phyloP scores from a whole-genome alignment of 768 basidiomycete genomes.

The Amanita molliuscula region DNA sequence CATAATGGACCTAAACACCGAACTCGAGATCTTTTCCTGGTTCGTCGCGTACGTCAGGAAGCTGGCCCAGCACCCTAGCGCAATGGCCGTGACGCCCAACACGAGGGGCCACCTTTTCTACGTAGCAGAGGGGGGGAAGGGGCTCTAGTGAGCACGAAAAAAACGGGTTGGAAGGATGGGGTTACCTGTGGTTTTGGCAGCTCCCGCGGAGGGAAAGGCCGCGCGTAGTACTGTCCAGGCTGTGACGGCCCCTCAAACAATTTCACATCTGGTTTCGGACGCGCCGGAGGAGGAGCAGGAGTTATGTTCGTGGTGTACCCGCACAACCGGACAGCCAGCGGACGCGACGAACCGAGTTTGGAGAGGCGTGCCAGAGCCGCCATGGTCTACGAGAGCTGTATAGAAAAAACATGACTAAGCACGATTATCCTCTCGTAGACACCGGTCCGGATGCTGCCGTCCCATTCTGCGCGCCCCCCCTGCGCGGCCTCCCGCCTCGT shows the following conservation, averaged over 20 bases:
- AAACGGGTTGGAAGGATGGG: neutral
- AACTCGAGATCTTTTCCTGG: slow-evolving; percentile 69
- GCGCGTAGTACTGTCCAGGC: slow-evolving; percentile 28
- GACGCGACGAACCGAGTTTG: neutral
- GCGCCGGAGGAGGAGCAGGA: slow-evolving; percentile 12
- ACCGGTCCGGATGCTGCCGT: too few relatives aligned
- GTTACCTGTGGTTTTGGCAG: slow-evolving; percentile 26
- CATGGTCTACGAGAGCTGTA: too few relatives aligned
- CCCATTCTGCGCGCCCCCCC: slow-evolving; percentile 20
- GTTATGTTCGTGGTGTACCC: slow-evolving; percentile 11
- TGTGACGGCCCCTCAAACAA: slow-evolving; percentile 21
- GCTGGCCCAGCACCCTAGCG: slow-evolving; percentile 52
- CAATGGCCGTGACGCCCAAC: slow-evolving; percentile 37
- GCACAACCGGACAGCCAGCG: too few relatives aligned
- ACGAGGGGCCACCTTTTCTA: slow-evolving; percentile 51
- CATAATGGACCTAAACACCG: slow-evolving; percentile 59
- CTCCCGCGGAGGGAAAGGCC: slow-evolving; percentile 21
- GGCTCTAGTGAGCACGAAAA: neutral
- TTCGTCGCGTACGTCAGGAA: slow-evolving; percentile 67
- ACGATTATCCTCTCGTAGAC: slow-evolving; percentile 9
- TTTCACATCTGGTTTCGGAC: slow-evolving; percentile 12
- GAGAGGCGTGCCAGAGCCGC: neutral
- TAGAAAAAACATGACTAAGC: too few relatives aligned
- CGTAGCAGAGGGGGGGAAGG: neutral
- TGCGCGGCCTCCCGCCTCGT: slow-evolving; percentile 27